Percentiles rank a stretch among this genome's conserved stretches.
Conservation (phyloP, 495 filamentous ascomycete species). For the Hypoxylon cercidicola region DNA sequence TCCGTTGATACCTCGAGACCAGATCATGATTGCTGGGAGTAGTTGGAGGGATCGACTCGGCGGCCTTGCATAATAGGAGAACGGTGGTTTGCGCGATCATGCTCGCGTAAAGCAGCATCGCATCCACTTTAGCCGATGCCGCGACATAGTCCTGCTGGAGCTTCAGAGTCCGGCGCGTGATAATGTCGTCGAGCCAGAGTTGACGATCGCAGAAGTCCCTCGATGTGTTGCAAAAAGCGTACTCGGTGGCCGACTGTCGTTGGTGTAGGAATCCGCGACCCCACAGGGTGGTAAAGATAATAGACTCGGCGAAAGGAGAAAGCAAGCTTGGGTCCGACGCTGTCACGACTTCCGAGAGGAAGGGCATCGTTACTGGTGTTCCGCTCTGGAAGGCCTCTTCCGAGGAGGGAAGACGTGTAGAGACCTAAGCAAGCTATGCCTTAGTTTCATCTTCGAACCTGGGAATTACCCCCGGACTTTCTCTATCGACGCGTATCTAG, state of each 20-base stretch:
- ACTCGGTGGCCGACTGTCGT: conserved; percentile 1
- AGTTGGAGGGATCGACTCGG: conserved; percentile 8
- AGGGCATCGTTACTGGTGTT: conserved; percentile 17
- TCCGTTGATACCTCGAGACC: conserved; percentile 13
- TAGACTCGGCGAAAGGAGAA: conserved; percentile 25
- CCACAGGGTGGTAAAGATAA: conserved; percentile 25
- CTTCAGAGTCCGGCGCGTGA: conserved; percentile 14
- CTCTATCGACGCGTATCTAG: background rate
- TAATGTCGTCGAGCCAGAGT: conserved; percentile 35
- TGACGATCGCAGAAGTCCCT: conserved; percentile 16
- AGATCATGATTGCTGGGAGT: conserved; percentile 13
- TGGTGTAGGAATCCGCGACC: conserved; percentile 20
- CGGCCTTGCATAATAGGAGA: conserved; percentile 13
- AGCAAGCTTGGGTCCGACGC: conserved; percentile 1
- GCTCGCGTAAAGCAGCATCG: conserved; percentile 16
- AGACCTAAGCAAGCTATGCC: conserved; percentile 5
- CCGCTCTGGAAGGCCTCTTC: conserved; percentile 26
- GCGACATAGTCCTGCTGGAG: conserved; percentile 18
- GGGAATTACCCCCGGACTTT: background rate
- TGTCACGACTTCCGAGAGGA: conserved; percentile 18
- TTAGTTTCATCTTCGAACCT: conserved; percentile 3
- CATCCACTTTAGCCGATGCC: conserved; percentile 8
- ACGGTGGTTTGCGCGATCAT: conserved; percentile 17
- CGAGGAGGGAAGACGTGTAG: conserved; percentile 22
- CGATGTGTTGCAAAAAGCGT: conserved; percentile 7